phyloP scores from a whole-genome alignment of 805 yeast genomes.

The Metschnikowia dekortorum region DNA sequence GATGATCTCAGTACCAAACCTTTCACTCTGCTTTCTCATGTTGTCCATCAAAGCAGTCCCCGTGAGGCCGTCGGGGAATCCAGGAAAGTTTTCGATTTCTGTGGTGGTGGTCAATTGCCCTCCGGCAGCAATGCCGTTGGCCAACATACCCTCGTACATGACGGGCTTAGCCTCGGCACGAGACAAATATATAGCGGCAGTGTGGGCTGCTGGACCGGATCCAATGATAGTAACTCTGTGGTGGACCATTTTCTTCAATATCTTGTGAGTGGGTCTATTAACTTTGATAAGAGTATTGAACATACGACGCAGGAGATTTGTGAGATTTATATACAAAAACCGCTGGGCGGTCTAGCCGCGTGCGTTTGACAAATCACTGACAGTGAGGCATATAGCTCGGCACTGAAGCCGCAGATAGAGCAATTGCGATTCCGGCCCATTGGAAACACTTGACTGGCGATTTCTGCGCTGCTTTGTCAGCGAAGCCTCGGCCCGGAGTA shows the following conservation, averaged over 20 bases:
- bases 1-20: constrained; percentile 90
- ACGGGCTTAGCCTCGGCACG: constrained; percentile 96
- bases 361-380: constrained; percentile 6
- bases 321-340: constrained; percentile 6
- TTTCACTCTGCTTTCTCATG: constrained; percentile 83
- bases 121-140: constrained; percentile 98
- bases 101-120: constrained; percentile 99
- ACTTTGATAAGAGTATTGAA: neutral
- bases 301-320: neutral
- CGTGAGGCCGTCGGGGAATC: constrained; percentile 89
- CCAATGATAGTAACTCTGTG: constrained; percentile 86
- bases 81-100: constrained; percentile 98
- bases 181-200: constrained; percentile 95
- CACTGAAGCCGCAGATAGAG: neutral
- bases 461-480: neutral
- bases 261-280: neutral
- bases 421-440: neutral
- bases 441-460: neutral
- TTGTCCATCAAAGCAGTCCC: constrained; percentile 89
- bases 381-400: constrained; percentile 5
- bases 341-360: constrained; percentile 10
- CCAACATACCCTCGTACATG: constrained; percentile 92
- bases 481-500: neutral
- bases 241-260: constrained; percentile 60
- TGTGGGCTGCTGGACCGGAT: constrained; percentile 99